Base-by-base conservation (phyloP, 2,329 filamentous ascomycete species). In the Apiospora hydei region DNA sequence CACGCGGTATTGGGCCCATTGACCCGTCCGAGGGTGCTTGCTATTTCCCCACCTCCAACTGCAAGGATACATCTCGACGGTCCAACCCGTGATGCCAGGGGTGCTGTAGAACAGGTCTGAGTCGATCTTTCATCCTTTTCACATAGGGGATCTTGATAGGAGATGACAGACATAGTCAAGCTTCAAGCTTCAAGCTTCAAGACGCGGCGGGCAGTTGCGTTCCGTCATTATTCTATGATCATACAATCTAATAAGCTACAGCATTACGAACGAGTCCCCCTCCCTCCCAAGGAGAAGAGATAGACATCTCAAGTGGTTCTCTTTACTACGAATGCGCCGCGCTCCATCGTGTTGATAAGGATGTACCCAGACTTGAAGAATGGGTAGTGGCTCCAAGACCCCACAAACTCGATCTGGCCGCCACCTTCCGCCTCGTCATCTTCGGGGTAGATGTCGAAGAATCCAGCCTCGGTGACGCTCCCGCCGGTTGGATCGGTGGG, bases 321-420 rank as follows among this genome's bases (percentile, higher is more conserved):
- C 81, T 86, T 88, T 14, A 88, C 81, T 10, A 85, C 82, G 68
- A 85, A 88, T 6, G 83, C 82, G 69, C 87, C 87, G 7, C 86
- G 80, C 79, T 88, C 86, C 71, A 88, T 88, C 3, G 83, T 86
- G 78, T 88, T 88, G 74, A 88, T 77, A 10, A 88, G 82, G 71
- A 88, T 83, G 74, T 84, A 84, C 1, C 86, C 87, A 1, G 82
- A 84, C 75, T 83, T 83, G 77, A 88, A 88, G 73, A 79, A 84
- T 1, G 85, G 84, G 73, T 86, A 88, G 69, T 83, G 82, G 38
- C 82, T 85, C 86, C 86, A 88, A 1, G 84, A 84, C 4, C 83
- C 85, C 1, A 81, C 75, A 61, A 86, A 86, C 0, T 80, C 78
- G 11, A 85, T 81, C 3, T 73, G 70, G 1, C 85, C 84, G 53